Conservation (phyloP, 352 stramenopile genomes). For the Labyrinthula sp. region DNA sequence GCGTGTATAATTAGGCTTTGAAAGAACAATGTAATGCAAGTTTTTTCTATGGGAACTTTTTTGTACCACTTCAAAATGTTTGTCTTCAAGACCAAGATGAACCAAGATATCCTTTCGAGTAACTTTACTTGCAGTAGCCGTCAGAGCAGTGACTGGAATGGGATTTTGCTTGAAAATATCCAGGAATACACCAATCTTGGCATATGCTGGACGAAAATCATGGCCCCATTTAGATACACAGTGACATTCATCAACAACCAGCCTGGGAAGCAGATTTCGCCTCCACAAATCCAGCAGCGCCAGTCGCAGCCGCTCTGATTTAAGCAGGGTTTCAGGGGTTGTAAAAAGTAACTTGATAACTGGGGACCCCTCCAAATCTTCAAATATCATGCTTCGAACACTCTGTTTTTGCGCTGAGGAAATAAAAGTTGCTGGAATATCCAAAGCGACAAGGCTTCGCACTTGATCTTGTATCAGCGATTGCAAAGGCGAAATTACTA, state of each 20-base stretch:
- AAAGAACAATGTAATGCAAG: constrained; percentile 32
- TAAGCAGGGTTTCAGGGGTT: constrained; percentile 61
- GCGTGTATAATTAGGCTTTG: constrained; percentile 44
- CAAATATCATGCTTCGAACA: constrained; percentile 20
- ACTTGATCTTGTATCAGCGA: constrained; percentile 77
- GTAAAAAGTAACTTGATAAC: constrained; percentile 52
- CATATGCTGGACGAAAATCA: constrained; percentile 63
- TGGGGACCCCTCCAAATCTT: constrained; percentile 3
- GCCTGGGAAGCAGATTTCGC: constrained; percentile 3
- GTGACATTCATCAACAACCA: constrained; percentile 72
- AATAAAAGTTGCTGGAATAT: constrained; percentile 35
- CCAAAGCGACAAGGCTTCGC: constrained; percentile 45
- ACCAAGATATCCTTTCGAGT: constrained; percentile 49
- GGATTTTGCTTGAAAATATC: constrained; percentile 6
- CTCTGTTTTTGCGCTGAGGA: constrained; percentile 22
- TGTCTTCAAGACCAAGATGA: constrained; percentile 36
- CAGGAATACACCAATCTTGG: constrained; percentile 34
- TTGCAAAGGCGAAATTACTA: constrained; percentile 73
- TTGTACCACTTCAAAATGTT: constrained; percentile 11
- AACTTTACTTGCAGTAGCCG: constrained; percentile 57
- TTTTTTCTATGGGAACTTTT: constrained; percentile 45
- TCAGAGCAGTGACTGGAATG: constrained; percentile 58
- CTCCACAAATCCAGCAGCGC: constrained; percentile 31
- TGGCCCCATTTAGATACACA: constrained; percentile 80
- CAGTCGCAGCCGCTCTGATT: constrained; percentile 50